Base-by-base conservation (phyloP, 495 filamentous ascomycete genomes). In the Rusavskia elegans region DNA sequence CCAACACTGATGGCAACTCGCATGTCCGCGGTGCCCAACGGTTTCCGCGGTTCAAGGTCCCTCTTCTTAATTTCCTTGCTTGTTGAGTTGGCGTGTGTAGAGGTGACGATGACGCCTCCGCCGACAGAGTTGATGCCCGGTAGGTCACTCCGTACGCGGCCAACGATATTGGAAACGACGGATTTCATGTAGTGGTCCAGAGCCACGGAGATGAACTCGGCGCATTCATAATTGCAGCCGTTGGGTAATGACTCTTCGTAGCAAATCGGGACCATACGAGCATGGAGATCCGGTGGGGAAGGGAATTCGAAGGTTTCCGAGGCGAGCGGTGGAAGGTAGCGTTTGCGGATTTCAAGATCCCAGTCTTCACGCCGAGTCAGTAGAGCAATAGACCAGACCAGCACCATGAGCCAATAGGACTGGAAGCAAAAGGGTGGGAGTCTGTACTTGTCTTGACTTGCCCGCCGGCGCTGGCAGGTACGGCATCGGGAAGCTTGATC, bases 221-320 rank as follows among this genome's bases (percentile, higher is more conserved):
- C 80, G 35, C 85, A 85, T 27, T 85, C 78, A 6, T 80, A 62
- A 7, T 77, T 69, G 55, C 85, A 78, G 3, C 89, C 87, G 21
- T 75, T 76, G n/a, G 75, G 74, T 5, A 98, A 77, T 0, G 89
- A 92, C 55, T 85, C 77, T 66, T 95, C 92, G 66, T 94, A 95
- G 67, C 87, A 95, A 57, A 96, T 92, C 9, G 92, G 89, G 17
- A 87, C 72, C 84, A 97, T 93, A 52, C 89, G 85, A 19, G 79
- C 74, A 58, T 85, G 76, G 56, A 98, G 86, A 27, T 80, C 82
- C 49, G 80, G 75, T 10, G 77, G 67, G 57, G 93, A 87, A 14
- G 92, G 92, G 61, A 98, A 96, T 67, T 97, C 92, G 53, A 86
- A 84, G 0, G 89, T 89, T 66, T 97, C 92, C 36, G 81, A 77